Conservation (phyloP, 1,284 basidiomycete species). For the Naganishia liquefaciens region DNA sequence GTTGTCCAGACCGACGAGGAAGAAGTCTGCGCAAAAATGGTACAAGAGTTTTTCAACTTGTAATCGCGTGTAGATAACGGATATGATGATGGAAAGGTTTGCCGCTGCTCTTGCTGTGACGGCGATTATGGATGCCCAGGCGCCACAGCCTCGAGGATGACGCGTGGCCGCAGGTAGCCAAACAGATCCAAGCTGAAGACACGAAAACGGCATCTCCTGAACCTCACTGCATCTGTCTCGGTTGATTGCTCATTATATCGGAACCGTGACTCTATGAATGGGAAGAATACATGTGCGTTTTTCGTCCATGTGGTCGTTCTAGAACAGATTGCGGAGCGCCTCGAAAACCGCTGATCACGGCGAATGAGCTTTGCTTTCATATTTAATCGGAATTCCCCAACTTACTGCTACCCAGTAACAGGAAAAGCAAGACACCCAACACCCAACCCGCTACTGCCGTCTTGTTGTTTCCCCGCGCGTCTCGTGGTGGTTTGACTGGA, state of each 20-base stretch:
- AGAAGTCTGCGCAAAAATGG: constrained; percentile 38
- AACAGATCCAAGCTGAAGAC: too few relatives aligned
- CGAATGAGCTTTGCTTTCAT: not conserved
- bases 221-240: not conserved
- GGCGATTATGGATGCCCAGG: too few relatives aligned
- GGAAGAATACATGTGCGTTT: constrained; percentile 1
- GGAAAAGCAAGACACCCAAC: constrained; percentile 21
- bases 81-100: not conserved
- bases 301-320: not conserved
- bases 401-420: constrained; percentile 32
- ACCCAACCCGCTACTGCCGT: constrained; percentile 29
- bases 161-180: not conserved
- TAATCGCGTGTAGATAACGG: constrained; percentile 1
- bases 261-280: not conserved
- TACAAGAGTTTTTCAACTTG: constrained; percentile 25
- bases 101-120: not conserved
- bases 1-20: constrained; percentile 60
- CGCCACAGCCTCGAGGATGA: too few relatives aligned
- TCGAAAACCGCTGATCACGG: constrained; percentile 22
- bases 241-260: not conserved
- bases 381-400: not conserved
- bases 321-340: constrained; percentile 18
- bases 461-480: constrained; percentile 6
- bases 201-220: not conserved
- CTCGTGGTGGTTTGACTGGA: constrained; percentile 28